phyloP scores from a whole-genome alignment of 2,329 filamentous ascomycete species.

The Pseudocercospora macadamiae region DNA sequence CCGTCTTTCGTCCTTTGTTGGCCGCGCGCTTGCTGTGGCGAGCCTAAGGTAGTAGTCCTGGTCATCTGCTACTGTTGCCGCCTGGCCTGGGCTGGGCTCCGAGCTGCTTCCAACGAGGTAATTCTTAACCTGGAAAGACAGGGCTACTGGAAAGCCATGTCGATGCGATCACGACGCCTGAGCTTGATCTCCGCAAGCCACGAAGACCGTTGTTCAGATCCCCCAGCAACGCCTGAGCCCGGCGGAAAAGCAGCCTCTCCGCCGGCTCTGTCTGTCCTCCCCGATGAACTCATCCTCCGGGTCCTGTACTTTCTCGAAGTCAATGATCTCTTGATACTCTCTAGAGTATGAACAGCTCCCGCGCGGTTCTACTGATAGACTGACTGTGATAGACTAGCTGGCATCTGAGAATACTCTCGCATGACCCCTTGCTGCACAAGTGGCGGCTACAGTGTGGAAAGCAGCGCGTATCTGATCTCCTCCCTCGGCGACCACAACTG shows the following conservation, averaged over 20 bases:
- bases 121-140: background rate
- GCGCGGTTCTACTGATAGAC: conserved; percentile 1
- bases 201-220: background rate
- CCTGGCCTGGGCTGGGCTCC: background rate
- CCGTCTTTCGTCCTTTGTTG: too few species aligned
- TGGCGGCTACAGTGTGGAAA: conserved; percentile 63
- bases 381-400: conserved; percentile 57
- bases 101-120: too few species aligned
- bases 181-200: background rate
- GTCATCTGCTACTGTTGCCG: too few species aligned
- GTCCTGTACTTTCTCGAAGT: conserved; percentile 51
- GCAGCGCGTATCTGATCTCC: conserved; percentile 56
- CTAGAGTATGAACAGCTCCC: conserved; percentile 39
- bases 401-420: conserved; percentile 63
- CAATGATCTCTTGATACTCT: conserved; percentile 48
- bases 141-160: background rate
- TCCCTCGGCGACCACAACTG: conserved; percentile 61
- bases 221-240: background rate
- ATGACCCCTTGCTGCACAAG: conserved; percentile 67
- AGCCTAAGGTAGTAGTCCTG: too few species aligned
- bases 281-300: conserved; percentile 50
- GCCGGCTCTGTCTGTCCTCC: conserved; percentile 28
- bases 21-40: too few species aligned
- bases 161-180: background rate
- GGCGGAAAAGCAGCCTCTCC: too few species aligned